Conservation (phyloP, 306 rosid species). For the Carpinus viminea region DNA sequence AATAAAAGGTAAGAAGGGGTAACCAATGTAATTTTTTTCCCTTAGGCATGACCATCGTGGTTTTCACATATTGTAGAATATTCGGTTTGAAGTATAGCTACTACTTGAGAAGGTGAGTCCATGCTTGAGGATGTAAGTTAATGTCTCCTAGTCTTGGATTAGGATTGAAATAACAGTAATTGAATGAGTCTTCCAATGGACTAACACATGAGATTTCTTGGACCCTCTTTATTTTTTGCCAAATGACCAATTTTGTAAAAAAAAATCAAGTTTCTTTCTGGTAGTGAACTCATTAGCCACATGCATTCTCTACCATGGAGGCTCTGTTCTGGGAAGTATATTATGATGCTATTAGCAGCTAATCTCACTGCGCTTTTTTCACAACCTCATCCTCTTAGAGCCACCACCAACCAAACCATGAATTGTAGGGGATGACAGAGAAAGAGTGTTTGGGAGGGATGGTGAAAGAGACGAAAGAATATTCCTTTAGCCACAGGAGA, state of each 20-base stretch:
- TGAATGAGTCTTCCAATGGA: not conserved
- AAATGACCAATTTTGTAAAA: not conserved
- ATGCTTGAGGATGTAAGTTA: not conserved
- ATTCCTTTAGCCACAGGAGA: not conserved
- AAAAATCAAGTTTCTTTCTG: not conserved
- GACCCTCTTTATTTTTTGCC: not conserved
- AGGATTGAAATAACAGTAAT: not conserved
- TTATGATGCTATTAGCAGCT: constrained; percentile 32
- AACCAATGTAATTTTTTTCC: too few relatives aligned
- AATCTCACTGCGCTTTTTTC: constrained; percentile 26
- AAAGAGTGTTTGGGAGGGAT: not conserved
- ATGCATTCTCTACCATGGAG: not conserved
- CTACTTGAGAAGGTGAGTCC: too few relatives aligned
- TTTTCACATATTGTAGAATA: too few relatives aligned
- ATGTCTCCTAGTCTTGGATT: not conserved
- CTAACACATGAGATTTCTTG: not conserved
- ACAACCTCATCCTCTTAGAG: not conserved
- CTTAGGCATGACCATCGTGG: too few relatives aligned
- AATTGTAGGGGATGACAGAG: not conserved
- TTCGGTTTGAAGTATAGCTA: too few relatives aligned
- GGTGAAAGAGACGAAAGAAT: not conserved
- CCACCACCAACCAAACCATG: not conserved
- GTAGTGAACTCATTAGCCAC: too few relatives aligned
- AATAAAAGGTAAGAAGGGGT: too few relatives aligned
- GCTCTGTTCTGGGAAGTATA: constrained; percentile 38